These are phyloP conservation scores for Osmozyma mogii DNA, from an alignment of 805 yeast species.

Conservation along the genomic window DNA sequence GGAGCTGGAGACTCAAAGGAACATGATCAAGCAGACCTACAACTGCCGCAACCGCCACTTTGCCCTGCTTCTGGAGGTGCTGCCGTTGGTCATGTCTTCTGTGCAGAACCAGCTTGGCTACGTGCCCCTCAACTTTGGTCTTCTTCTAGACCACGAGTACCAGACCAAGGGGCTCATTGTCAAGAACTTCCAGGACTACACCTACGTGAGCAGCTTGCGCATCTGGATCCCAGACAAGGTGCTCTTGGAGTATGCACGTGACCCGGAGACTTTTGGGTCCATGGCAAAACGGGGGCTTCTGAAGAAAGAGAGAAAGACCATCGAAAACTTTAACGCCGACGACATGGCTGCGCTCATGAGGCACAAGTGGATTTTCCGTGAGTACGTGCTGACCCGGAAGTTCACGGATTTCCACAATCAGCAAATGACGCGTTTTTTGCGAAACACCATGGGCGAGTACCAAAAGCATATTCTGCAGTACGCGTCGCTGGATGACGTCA, in stretches of 20 bases:
- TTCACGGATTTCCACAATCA: constrained; percentile 21
- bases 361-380: constrained; percentile 18
- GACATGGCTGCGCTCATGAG: constrained; percentile 22
- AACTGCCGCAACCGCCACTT: constrained; percentile 33
- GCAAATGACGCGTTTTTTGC: constrained; percentile 15
- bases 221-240: constrained; percentile 12
- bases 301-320: constrained; percentile 3
- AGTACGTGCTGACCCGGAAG: constrained; percentile 15
- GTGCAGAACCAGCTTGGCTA: constrained; percentile 18
- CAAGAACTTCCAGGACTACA: constrained; percentile 1
- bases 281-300: constrained; percentile 3
- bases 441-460: constrained; percentile 2
- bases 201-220: constrained; percentile 7
- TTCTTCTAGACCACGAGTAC: constrained; percentile 23
- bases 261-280: constrained; percentile 19
- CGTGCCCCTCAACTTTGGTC: constrained; percentile 22
- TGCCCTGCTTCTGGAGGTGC: constrained; percentile 13
- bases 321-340: constrained; percentile 14
- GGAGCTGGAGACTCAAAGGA: constrained; percentile 3
- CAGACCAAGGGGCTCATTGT: constrained; percentile 4
- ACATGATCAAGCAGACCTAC: constrained; percentile 22
- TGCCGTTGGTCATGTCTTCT: constrained; percentile 13
- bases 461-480: constrained; percentile 2
- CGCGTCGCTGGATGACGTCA: constrained; percentile 6
- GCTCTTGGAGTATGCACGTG: constrained; percentile 18